These are phyloP conservation scores for Nitzschia palea DNA, from an alignment of 108 stramenopile genomes.

Conservation along the genomic window DNA sequence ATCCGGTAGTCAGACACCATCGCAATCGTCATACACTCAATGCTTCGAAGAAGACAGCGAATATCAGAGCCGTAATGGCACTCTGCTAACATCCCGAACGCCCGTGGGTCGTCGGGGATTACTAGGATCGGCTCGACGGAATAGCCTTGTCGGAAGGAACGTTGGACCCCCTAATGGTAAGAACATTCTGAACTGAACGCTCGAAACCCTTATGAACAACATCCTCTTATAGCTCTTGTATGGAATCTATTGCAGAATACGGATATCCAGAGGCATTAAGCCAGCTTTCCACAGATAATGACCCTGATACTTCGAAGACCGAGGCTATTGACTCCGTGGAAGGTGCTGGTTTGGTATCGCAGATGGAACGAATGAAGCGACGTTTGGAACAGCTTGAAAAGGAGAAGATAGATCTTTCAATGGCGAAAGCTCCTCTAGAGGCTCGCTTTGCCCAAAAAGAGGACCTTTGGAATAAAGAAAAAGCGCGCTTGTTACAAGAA, in stretches of 20 bases:
- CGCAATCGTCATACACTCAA: constrained; percentile 16
- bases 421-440: constrained; percentile 88
- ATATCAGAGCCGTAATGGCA: constrained; percentile 14
- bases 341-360: constrained; percentile 59
- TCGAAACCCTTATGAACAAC: background rate
- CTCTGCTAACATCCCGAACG: constrained; percentile 16
- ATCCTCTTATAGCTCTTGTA: background rate
- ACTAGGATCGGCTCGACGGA: constrained; percentile 32
- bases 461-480: constrained; percentile 73
- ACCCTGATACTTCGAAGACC: constrained; percentile 5
- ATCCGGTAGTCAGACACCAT: background rate
- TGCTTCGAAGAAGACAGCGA: constrained; percentile 38
- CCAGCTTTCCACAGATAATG: constrained; percentile 28
- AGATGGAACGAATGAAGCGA: constrained; percentile 65
- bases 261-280: constrained; percentile 25
- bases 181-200: background rate
- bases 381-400: constrained; percentile 75
- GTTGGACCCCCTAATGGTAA: constrained; percentile 10
- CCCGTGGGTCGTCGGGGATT: constrained; percentile 14
- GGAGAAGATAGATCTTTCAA: constrained; percentile 79
- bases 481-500: constrained; percentile 57
- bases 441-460: constrained; percentile 84
- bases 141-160: constrained; percentile 25
- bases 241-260: background rate
- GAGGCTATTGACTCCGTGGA: constrained; percentile 52